Evolutionary conservation across 805 yeast genomes (phyloP).

Genomic region (Tetrapisispora namnaoensis): DNA sequence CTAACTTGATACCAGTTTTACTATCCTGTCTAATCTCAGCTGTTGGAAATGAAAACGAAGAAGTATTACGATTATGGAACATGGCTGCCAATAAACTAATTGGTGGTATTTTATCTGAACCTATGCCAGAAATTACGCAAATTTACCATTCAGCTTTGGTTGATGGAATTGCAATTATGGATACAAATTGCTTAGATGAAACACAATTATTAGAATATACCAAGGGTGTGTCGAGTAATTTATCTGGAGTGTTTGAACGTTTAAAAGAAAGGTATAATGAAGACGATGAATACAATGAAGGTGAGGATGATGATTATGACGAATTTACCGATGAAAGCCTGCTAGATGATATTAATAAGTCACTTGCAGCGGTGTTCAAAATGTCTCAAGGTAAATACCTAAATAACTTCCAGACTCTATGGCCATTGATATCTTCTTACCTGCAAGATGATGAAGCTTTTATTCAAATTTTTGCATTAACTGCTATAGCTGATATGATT

Average conservation of each 20-base stretch:
- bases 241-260: constrained; percentile 61
- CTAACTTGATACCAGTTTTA: constrained; percentile 71
- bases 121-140: constrained; percentile 71
- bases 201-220: constrained; percentile 49
- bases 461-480: constrained; percentile 65
- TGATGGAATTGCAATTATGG: constrained; percentile 56
- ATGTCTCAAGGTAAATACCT: constrained; percentile 48
- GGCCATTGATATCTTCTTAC: constrained; percentile 51
- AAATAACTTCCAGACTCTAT: constrained; percentile 51
- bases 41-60: constrained; percentile 42
- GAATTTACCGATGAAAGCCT: constrained; percentile 86
- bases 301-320: constrained; percentile 71
- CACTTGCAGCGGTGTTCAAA: constrained; percentile 61
- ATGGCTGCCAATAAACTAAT: constrained; percentile 58
- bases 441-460: constrained; percentile 59
- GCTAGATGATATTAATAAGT: constrained; percentile 74
- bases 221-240: constrained; percentile 47
- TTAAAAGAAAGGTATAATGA: constrained; percentile 61
- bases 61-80: constrained; percentile 62
- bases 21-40: constrained; percentile 49
- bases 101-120: constrained; percentile 62
- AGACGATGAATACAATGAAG: constrained; percentile 85
- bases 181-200: constrained; percentile 48
- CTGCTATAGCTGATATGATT: constrained; percentile 69
- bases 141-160: constrained; percentile 67